These are phyloP conservation scores for Trichoderma citrinoviride DNA, from an alignment of 2,329 filamentous ascomycete species.

Conservation along the genomic window DNA sequence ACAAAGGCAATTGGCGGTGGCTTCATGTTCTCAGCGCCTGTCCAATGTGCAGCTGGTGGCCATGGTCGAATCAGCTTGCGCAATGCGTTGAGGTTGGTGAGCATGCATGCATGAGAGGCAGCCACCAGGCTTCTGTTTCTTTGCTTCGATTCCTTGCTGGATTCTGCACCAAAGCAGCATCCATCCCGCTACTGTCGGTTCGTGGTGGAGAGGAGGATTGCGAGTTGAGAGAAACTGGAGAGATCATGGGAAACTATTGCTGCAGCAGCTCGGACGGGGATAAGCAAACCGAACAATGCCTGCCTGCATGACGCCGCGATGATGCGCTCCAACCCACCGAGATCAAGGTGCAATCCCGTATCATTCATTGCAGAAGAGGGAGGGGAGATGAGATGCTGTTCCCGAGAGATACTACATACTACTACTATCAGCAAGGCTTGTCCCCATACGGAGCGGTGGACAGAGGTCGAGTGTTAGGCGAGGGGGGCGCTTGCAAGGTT, in stretches of 20 bases:
- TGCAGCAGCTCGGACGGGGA: not conserved
- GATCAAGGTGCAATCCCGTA: not conserved
- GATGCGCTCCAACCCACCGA: not conserved
- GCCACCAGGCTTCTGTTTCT: not conserved
- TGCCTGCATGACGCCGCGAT: not conserved
- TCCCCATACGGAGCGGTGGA: not conserved
- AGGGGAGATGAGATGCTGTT: not conserved
- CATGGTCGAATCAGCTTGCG: conserved; percentile 4
- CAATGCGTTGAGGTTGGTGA: conserved; percentile 1
- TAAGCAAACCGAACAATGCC: not conserved
- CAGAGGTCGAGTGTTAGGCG: not conserved
- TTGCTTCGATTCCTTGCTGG: not conserved
- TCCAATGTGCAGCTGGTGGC: not conserved
- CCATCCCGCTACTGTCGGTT: not conserved
- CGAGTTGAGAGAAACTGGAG: too few species aligned
- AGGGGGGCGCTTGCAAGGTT: conserved; percentile 14
- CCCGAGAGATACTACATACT: too few species aligned
- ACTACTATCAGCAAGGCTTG: not conserved
- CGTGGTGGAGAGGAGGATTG: not conserved
- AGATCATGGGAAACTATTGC: not conserved
- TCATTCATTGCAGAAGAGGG: not conserved
- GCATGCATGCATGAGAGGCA: not conserved
- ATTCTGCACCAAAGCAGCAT: not conserved
- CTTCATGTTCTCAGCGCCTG: not conserved
- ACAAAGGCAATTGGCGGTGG: not conserved